phyloP scores from a whole-genome alignment of 495 filamentous ascomycete species.

The Trichocladium antarcticum region DNA sequence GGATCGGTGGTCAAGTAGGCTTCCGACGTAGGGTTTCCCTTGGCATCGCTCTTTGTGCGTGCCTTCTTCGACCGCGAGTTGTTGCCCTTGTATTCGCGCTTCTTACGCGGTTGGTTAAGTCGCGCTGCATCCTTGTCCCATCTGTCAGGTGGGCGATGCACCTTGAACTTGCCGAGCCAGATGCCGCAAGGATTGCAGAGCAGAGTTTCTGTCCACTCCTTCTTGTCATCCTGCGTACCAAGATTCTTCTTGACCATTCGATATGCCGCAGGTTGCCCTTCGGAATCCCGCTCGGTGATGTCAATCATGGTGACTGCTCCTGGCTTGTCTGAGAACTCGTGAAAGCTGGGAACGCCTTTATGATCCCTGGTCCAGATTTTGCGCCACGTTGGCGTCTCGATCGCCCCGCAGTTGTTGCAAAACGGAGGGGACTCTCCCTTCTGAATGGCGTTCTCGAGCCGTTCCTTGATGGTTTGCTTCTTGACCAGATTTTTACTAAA shows the following conservation, averaged over 20 bases:
- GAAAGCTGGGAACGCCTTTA: constrained; percentile 47
- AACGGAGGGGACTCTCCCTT: constrained; percentile 69
- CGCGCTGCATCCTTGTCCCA: constrained; percentile 61
- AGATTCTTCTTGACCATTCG: constrained; percentile 70
- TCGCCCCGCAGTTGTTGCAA: constrained; percentile 85
- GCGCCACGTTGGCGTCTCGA: constrained; percentile 91
- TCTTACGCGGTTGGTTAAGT: constrained; percentile 38
- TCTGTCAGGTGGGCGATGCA: constrained; percentile 67
- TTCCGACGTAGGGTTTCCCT: constrained; percentile 38
- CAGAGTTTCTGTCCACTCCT: constrained; percentile 54
- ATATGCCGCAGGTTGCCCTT: constrained; percentile 49
- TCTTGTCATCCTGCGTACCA: constrained; percentile 44
- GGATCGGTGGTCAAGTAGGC: constrained; percentile 40
- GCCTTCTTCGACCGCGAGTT: constrained; percentile 36
- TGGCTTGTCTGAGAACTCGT: constrained; percentile 56
- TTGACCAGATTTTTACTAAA: constrained; percentile 44
- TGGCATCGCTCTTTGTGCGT: constrained; percentile 30
- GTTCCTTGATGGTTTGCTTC: constrained; percentile 51
- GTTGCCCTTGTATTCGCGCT: constrained; percentile 29
- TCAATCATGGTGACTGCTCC: constrained; percentile 54
- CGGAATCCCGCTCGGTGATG: constrained; percentile 47
- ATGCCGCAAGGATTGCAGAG: constrained; percentile 95
- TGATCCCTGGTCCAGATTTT: constrained; percentile 69
- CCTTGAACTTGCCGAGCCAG: constrained; percentile 80
- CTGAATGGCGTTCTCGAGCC: constrained; percentile 53